Conservation (phyloP, 192 early-diverging fungal genomes). For the Linnemannia hyalina region DNA sequence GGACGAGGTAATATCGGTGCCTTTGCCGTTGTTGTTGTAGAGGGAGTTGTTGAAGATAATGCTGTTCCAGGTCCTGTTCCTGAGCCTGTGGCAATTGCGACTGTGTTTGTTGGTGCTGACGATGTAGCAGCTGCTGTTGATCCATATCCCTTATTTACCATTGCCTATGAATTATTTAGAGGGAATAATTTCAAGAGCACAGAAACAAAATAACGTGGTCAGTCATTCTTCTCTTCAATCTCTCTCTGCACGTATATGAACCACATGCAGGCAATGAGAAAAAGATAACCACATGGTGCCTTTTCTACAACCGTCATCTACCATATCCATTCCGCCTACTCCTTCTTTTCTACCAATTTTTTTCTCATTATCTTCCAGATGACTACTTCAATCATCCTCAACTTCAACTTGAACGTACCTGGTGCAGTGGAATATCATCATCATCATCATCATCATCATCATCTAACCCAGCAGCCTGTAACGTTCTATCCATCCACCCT, state of each 20-base stretch:
- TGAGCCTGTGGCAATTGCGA: background rate
- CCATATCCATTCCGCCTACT: too few species aligned
- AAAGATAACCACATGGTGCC: too few species aligned
- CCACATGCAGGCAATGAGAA: too few species aligned
- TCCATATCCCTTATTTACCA: background rate
- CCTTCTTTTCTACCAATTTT: too few species aligned
- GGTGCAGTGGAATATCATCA: constrained; percentile 14
- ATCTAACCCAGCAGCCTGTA: constrained; percentile 32
- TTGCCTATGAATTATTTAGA: background rate
- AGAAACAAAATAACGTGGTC: too few species aligned
- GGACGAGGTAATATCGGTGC: constrained; percentile 17
- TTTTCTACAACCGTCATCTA: too few species aligned
- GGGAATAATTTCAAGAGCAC: too few species aligned
- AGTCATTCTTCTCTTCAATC: too few species aligned
- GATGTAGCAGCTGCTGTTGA: background rate
- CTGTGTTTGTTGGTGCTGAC: background rate
- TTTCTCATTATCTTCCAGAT: too few species aligned
- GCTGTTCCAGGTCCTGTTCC: background rate
- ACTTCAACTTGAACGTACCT: background rate
- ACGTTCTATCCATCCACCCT: constrained; percentile 48
- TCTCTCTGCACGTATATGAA: too few species aligned
- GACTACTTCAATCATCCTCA: too few species aligned
- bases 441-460: constrained; percentile 39
- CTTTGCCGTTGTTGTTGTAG: background rate
- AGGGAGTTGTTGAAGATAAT: background rate